Conservation (phyloP, 2,329 filamentous ascomycete genomes). For the Lecanicillium sp. region DNA sequence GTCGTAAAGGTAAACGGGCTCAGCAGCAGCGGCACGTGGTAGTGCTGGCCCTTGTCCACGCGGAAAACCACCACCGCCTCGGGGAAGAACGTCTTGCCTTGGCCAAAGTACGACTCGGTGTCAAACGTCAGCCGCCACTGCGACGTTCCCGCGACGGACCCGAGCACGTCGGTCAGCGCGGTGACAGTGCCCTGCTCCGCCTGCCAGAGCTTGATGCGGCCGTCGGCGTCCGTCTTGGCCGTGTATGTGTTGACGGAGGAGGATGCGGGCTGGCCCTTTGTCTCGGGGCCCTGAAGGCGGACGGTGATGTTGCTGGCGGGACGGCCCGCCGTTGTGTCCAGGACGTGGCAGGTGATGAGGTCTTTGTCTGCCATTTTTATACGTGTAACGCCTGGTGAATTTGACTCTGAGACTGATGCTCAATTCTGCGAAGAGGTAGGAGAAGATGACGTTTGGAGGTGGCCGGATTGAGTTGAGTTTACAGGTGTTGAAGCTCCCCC, state of each 20-base stretch:
- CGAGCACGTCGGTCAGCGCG: constrained; percentile 50
- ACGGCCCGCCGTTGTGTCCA: constrained; percentile 70
- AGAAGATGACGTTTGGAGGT: background rate
- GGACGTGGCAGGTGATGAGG: constrained; percentile 80
- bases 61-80: constrained; percentile 50
- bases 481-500: background rate
- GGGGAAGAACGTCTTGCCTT: constrained; percentile 55
- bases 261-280: constrained; percentile 19
- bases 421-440: background rate
- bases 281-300: constrained; percentile 47
- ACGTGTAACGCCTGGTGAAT: too few species aligned
- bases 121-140: constrained; percentile 68
- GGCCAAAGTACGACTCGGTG: constrained; percentile 64
- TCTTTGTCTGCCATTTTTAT: constrained; percentile 36
- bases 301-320: constrained; percentile 64
- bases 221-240: constrained; percentile 63
- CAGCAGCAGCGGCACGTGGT: constrained; percentile 73
- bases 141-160: constrained; percentile 38
- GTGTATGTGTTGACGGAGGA: constrained; percentile 6
- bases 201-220: constrained; percentile 65
- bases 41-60: constrained; percentile 56
- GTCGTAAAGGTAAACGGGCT: constrained; percentile 77
- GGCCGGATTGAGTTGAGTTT: background rate
- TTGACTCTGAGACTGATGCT: background rate
- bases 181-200: constrained; percentile 37